Evolutionary conservation across 805 yeast genomes (phyloP).

Genomic region (Jamesozyma piceae): DNA sequence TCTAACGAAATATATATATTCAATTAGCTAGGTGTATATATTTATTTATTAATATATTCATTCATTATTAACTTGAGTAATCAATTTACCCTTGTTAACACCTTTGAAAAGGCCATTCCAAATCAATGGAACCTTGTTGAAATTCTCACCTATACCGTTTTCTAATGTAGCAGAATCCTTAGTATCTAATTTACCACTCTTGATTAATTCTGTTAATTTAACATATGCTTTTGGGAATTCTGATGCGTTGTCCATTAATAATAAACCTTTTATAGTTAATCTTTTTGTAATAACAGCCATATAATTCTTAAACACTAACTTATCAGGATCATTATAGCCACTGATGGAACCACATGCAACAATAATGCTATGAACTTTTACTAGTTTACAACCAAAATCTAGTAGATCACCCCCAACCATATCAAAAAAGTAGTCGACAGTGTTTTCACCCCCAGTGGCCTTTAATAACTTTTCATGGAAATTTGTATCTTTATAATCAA

Average conservation of each 20-base stretch:
- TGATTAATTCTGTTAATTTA: slow-evolving; percentile 31
- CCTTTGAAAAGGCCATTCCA: slow-evolving; percentile 42
- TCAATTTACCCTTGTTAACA: slow-evolving; percentile 41
- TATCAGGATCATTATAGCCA: slow-evolving; percentile 40
- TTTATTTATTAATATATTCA: background rate
- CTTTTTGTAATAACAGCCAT: slow-evolving; percentile 40
- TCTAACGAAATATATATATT: too few species aligned
- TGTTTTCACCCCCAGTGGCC: slow-evolving; percentile 38
- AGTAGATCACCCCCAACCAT: slow-evolving; percentile 56
- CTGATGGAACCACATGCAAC: slow-evolving; percentile 59
- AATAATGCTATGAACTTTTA: slow-evolving; percentile 36
- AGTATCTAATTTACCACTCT: slow-evolving; percentile 35
- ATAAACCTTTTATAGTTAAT: slow-evolving; percentile 44
- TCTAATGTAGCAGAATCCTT: slow-evolving; percentile 33
- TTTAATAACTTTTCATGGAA: slow-evolving; percentile 30
- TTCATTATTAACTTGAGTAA: slow-evolving; percentile 35
- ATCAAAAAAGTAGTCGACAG: slow-evolving; percentile 48
- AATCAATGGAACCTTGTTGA: slow-evolving; percentile 36
- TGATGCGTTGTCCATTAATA: slow-evolving; percentile 37
- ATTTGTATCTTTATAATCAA: slow-evolving; percentile 43
- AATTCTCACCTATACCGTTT: slow-evolving; percentile 35
- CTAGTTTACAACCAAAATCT: slow-evolving; percentile 33
- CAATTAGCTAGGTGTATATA: too few species aligned
- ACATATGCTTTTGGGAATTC: slow-evolving; percentile 33
- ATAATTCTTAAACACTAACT: slow-evolving; percentile 35